Base-by-base conservation (phyloP, 768 basidiomycete genomes). In the Russula emetica region DNA sequence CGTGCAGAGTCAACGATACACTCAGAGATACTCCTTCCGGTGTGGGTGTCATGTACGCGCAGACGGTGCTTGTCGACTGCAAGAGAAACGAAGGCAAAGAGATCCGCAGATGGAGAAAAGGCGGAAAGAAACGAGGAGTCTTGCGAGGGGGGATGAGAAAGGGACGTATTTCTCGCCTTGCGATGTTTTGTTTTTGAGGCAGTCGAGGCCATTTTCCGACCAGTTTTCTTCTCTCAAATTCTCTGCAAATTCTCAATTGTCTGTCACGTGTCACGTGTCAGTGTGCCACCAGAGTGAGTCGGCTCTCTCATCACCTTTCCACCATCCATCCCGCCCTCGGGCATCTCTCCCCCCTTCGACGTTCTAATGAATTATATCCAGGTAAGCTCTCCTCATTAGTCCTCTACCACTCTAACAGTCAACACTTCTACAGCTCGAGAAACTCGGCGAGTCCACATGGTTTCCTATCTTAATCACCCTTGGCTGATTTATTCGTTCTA, bases 31-130 rank as follows among this genome's bases (percentile, higher is more conserved):
- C 83, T 79, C 66, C 80, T 79, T 42, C 78, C 80, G n/a, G 83
- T 78, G 9, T 76, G 67, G 10, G 83, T 81, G 71, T 86, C 80
- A 72, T 85, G 86, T 44, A 88, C 77, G 69, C 85, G 84, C 61
- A 88, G 74, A 51, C 85, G 81, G 71, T 88, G 86, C 73, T 86
- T 88, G 78, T 88, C 86, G 57, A 88, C 79, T 2, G 86, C 81
- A 26, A 88, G 78, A 11, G 85, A 85, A 32, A 86, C 73, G 58
- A 84, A 79, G 2, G 83, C 85, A 69, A 87, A 87, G 42, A 82
- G 74, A 59, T 77, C 74, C 58, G 80, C 82, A 62, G 78, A 75
- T 6, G 80, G 79, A 10, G 86, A 88, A 75, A 88, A 89, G 8
- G 84, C 76, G 14, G 82, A 85, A 28, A 85, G 74, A 22, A 75